These are phyloP conservation scores for Fusarium sp. DNA, from an alignment of 2,329 filamentous ascomycete genomes.

Conservation along the genomic window DNA sequence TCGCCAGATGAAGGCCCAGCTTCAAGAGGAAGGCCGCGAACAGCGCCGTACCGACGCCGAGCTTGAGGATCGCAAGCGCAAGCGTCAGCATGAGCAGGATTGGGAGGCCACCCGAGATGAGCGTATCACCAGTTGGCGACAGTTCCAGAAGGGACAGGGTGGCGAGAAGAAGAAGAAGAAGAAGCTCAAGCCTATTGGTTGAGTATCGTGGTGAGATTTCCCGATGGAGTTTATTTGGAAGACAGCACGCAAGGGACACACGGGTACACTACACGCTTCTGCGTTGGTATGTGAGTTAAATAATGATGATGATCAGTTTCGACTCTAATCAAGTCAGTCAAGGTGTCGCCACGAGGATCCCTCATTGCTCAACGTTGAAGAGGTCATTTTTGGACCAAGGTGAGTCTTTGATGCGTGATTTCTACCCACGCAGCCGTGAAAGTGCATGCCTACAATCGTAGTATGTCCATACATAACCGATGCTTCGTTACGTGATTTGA, in stretches of 20 bases:
- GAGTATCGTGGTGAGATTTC: slow-evolving; percentile 32
- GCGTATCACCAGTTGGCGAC: slow-evolving; percentile 92
- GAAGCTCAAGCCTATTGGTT: slow-evolving; percentile 73
- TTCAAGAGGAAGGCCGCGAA: slow-evolving; percentile 95
- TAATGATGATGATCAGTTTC: slow-evolving; percentile 43
- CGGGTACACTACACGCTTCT: slow-evolving; percentile 21
- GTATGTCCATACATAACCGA: slow-evolving; percentile 4
- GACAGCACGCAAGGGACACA: slow-evolving; percentile 17
- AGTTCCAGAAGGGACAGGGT: slow-evolving; percentile 81
- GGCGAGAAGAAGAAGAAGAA: slow-evolving; percentile 72
- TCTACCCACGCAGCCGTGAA: slow-evolving; percentile 7
- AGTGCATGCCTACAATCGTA: slow-evolving; percentile 18
- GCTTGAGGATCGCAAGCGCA: slow-evolving; percentile 79
- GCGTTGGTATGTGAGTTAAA: slow-evolving; percentile 47
- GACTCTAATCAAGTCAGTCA: slow-evolving; percentile 47
- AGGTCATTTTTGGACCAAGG: slow-evolving; percentile 18
- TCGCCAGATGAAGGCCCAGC: slow-evolving; percentile 88
- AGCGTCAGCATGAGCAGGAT: slow-evolving; percentile 90
- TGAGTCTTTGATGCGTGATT: slow-evolving; percentile 29
- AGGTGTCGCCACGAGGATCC: slow-evolving; percentile 26
- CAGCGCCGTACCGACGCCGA: slow-evolving; percentile 88
- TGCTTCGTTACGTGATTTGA: slow-evolving; percentile 11
- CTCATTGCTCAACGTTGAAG: slow-evolving; percentile 14
- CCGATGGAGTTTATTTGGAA: slow-evolving; percentile 20
- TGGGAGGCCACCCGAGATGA: slow-evolving; percentile 95